A percentile compares a stretch with the other conserved stretches of the same genome.
Conservation (phyloP, 1,139 yeast genomes). For the Diutina sp. region DNA sequence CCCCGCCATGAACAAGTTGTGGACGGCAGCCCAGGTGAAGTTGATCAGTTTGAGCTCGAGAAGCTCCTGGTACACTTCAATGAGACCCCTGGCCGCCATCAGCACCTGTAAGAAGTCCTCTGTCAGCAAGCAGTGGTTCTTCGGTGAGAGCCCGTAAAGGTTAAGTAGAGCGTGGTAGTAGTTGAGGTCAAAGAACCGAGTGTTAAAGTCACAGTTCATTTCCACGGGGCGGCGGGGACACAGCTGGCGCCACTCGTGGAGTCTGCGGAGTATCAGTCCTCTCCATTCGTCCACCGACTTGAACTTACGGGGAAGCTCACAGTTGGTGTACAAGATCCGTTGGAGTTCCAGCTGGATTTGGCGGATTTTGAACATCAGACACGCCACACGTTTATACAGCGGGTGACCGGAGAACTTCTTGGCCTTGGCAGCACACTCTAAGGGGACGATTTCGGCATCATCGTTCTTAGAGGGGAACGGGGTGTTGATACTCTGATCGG, state of each 20-base stretch:
- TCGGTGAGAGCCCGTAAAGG: conserved; percentile 69
- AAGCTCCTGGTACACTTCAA: conserved; percentile 47
- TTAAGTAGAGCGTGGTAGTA: conserved; percentile 65
- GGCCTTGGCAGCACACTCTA: background rate
- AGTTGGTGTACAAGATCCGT: conserved; percentile 53
- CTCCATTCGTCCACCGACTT: conserved; percentile 49
- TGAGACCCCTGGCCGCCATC: conserved; percentile 54
- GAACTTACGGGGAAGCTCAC: conserved; percentile 56
- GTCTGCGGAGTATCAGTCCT: conserved; percentile 29
- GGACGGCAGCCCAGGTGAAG: conserved; percentile 91
- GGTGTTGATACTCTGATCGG: conserved; percentile 54
- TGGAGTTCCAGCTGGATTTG: conserved; percentile 31
- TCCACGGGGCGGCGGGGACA: conserved; percentile 44
- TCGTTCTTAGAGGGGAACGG: conserved; percentile 65
- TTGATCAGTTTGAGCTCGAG: conserved; percentile 47
- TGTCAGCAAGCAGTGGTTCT: conserved; percentile 38
- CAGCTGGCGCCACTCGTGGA: conserved; percentile 48
- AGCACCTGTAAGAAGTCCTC: conserved; percentile 46
- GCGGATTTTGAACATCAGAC: background rate
- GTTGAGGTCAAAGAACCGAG: conserved; percentile 58
- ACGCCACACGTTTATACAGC: background rate
- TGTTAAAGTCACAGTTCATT: conserved; percentile 67
- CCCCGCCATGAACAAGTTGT: conserved; percentile 81
- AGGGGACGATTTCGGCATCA: conserved; percentile 42
- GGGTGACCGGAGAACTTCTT: background rate